These are phyloP conservation scores for Starmerella gropengiesseri DNA, from an alignment of 805 yeast genomes.

Conservation along the genomic window DNA sequence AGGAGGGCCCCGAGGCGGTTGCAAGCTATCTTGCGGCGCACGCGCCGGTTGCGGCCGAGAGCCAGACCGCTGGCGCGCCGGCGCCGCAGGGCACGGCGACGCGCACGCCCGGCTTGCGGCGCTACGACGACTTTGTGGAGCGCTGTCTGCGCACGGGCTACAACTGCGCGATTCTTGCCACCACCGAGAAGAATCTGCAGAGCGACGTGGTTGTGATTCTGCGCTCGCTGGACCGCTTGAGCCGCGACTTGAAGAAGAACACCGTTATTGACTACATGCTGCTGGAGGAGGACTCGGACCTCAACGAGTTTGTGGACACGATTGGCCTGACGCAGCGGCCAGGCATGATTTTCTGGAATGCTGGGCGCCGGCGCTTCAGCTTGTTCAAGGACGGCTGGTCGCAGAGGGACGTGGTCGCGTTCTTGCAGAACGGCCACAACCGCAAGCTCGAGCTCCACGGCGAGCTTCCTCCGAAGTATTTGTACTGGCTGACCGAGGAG, in stretches of 20 bases:
- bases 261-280: constrained; percentile 18
- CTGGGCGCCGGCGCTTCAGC: constrained; percentile 8
- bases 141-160: constrained; percentile 20
- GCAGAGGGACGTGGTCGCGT: constrained; percentile 9
- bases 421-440: constrained; percentile 5
- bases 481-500: constrained; percentile 20
- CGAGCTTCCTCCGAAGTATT: constrained; percentile 18
- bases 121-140: constrained; percentile 14
- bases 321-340: constrained; percentile 18
- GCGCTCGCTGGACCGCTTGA: constrained; percentile 12
- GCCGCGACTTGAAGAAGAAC: constrained; percentile 9
- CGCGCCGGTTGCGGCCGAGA: too few relatives aligned
- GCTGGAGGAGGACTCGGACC: constrained; percentile 13
- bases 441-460: constrained; percentile 9
- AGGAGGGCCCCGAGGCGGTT: constrained; percentile 25
- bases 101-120: constrained; percentile 12
- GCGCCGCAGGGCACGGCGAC: constrained; percentile 14
- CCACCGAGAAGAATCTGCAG: constrained; percentile 10
- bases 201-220: constrained; percentile 16
- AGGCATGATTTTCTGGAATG: constrained; percentile 18
- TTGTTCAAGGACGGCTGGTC: constrained; percentile 13
- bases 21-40: constrained; percentile 16
- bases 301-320: constrained; percentile 14
- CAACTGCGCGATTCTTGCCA: constrained; percentile 18
- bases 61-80: constrained; percentile 1